Percentiles rank a stretch among this genome's conserved stretches.
These are phyloP conservation scores for Batrachochytrium dendrobatidis DNA, from an alignment of 371 early-diverging fungal genomes.

Conservation along the genomic window DNA sequence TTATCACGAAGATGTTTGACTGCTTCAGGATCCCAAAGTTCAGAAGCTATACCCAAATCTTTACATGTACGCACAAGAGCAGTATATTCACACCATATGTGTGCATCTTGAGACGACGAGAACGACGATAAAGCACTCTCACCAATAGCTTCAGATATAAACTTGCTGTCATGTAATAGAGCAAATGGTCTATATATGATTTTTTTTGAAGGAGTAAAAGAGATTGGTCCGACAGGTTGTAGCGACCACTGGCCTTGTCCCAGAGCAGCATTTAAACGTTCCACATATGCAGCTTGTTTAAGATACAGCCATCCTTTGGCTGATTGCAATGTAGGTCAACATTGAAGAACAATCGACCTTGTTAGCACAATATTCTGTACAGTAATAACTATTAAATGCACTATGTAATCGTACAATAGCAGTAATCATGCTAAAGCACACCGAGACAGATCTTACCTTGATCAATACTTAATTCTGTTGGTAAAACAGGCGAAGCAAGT, in stretches of 20 bases:
- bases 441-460: too few species aligned
- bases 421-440: too few species aligned
- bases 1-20: not conserved
- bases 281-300: not conserved
- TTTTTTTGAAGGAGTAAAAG: not conserved
- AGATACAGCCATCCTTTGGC: slow-evolving; percentile 1
- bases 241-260: not conserved
- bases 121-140: not conserved
- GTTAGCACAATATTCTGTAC: too few species aligned
- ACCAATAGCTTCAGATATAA: slow-evolving; percentile 1
- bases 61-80: slow-evolving; percentile 96
- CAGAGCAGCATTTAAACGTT: not conserved
- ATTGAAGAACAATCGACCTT: too few species aligned
- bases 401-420: too few species aligned
- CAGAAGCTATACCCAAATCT: slow-evolving; percentile 83
- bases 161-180: not conserved
- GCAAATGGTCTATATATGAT: not conserved
- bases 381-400: too few species aligned
- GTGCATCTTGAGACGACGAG: not conserved
- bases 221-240: not conserved
- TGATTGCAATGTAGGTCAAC: too few species aligned
- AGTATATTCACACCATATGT: slow-evolving; percentile 69
- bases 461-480: too few species aligned
- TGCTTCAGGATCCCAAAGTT: slow-evolving; percentile 91
- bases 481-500: too few species aligned